Conservation (phyloP, 2,329 filamentous ascomycete species). For the Amauroascus verrucosus region DNA sequence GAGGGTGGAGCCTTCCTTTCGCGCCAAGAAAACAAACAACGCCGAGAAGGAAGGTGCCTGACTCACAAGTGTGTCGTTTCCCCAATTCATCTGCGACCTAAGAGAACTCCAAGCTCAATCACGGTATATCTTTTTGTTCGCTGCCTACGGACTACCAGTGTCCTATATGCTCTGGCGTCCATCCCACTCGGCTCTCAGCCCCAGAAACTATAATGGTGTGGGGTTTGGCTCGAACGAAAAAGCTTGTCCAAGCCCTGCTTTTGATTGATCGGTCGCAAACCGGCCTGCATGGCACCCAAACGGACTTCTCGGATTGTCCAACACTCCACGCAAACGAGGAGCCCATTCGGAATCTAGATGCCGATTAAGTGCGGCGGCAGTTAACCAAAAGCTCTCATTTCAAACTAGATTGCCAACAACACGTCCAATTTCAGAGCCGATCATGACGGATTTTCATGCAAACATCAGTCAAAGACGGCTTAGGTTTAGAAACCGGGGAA, state of each 20-base stretch:
- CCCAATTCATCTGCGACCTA: no score
- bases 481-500: no score
- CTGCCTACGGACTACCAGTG: no score
- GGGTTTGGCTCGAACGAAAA: background rate
- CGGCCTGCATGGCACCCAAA: background rate
- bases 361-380: background rate
- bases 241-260: background rate
- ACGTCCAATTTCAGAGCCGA: background rate
- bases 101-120: no score
- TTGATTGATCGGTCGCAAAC: background rate
- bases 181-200: background rate
- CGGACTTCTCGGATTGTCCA: background rate
- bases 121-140: no score
- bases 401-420: background rate
- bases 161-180: no score
- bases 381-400: background rate
- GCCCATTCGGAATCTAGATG: slow-evolving; percentile 1
- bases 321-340: background rate
- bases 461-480: no score
- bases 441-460: background rate
- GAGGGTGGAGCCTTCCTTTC: slow-evolving; percentile 2
- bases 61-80: no score
- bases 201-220: background rate
- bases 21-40: background rate
- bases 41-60: no score